These are phyloP conservation scores for Sporothrix pseudoabietina DNA, from an alignment of 2,329 filamentous ascomycete genomes.

Conservation along the genomic window DNA sequence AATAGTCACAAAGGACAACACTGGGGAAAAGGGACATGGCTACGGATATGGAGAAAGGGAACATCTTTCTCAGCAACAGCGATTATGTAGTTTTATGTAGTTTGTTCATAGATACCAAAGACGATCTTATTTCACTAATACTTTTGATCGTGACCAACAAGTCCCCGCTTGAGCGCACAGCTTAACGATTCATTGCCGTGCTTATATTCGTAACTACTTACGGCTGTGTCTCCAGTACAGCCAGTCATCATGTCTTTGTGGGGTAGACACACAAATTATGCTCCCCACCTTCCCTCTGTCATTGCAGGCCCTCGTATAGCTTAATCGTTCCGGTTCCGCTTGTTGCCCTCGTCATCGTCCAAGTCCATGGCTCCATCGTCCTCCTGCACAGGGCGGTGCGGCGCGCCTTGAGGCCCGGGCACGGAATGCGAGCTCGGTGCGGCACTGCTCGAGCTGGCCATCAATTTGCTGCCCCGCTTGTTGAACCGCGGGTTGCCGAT, in stretches of 20 bases:
- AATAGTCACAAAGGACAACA: conserved; percentile 1
- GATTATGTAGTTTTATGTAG: conserved; percentile 18
- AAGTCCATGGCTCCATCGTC: conserved; percentile 51
- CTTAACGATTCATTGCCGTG: neutral
- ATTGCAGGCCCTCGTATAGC: neutral
- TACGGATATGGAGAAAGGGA: neutral
- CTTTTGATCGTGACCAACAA: neutral
- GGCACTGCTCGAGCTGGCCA: conserved; percentile 31
- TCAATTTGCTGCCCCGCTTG: conserved; percentile 42
- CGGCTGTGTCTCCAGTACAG: neutral
- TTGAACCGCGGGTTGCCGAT: conserved; percentile 37
- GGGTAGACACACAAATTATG: no score
- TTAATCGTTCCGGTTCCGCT: conserved; percentile 55
- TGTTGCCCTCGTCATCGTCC: conserved; percentile 54
- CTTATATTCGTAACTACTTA: neutral
- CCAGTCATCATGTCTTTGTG: neutral
- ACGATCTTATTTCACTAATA: neutral
- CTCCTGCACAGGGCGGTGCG: conserved; percentile 46
- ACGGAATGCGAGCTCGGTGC: neutral
- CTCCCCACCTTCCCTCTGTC: neutral
- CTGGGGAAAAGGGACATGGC: neutral
- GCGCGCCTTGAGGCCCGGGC: neutral
- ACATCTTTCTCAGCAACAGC: neutral
- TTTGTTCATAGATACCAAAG: conserved; percentile 2
- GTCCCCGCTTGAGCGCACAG: neutral